phyloP scores from a whole-genome alignment of 495 filamentous ascomycete genomes.

The Daldinia vernicosa region DNA sequence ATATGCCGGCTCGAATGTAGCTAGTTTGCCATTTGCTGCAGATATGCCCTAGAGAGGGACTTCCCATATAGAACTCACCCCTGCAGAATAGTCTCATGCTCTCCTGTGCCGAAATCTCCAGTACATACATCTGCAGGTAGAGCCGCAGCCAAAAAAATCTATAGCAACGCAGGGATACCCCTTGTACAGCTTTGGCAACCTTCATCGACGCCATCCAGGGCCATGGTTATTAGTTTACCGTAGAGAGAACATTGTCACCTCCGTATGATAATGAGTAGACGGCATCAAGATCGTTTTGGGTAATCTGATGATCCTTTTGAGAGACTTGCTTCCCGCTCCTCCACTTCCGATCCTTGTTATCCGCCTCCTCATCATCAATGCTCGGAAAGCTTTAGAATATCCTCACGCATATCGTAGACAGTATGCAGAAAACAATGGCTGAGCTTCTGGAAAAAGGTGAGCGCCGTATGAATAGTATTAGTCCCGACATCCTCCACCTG shows the following conservation, averaged over 20 bases:
- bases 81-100: neutral
- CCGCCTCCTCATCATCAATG: conserved; percentile 42
- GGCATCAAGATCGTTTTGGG: conserved; percentile 38
- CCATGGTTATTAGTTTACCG: neutral
- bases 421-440: conserved; percentile 24
- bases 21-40: neutral
- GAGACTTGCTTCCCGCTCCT: conserved; percentile 47
- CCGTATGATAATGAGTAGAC: conserved; percentile 14
- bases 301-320: conserved; percentile 34
- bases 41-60: neutral
- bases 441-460: conserved; percentile 27
- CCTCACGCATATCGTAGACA: conserved; percentile 23
- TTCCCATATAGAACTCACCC: neutral
- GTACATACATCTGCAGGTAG: conserved; percentile 15
- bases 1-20: conserved; percentile 3
- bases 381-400: conserved; percentile 11
- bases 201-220: conserved; percentile 10
- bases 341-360: conserved; percentile 44
- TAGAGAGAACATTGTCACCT: conserved; percentile 7
- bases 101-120: conserved; percentile 13
- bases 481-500: conserved; percentile 15
- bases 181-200: conserved; percentile 23
- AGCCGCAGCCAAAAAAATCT: conserved; percentile 27
- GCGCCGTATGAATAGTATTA: conserved; percentile 32
- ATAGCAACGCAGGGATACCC: conserved; percentile 21